Conservation (phyloP, 2,329 filamentous ascomycete genomes). For the Penicillium sp. region DNA sequence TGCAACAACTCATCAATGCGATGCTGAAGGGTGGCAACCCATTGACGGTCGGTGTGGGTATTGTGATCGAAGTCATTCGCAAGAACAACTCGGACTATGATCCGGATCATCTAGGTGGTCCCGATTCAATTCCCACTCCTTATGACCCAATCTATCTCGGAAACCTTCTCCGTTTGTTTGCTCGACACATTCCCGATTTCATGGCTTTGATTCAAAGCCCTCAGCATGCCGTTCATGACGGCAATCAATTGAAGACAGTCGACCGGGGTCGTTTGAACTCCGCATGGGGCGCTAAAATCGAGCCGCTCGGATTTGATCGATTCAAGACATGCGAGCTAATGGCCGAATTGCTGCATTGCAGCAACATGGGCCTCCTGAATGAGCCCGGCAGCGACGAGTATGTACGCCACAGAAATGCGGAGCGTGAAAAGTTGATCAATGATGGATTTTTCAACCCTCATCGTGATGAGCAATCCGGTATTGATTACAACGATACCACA, state of each 20-base stretch:
- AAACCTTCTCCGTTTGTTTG: slow-evolving; percentile 82
- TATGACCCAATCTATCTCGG: slow-evolving; percentile 95
- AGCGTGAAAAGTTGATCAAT: slow-evolving; percentile 73
- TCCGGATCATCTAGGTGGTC: slow-evolving; percentile 79
- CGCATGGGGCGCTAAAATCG: slow-evolving; percentile 85
- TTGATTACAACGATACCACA: slow-evolving; percentile 55
- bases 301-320: slow-evolving; percentile 91
- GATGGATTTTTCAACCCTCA: slow-evolving; percentile 66
- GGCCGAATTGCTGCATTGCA: slow-evolving; percentile 95
- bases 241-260: slow-evolving; percentile 58
- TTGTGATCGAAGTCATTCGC: slow-evolving; percentile 95
- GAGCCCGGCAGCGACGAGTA: slow-evolving; percentile 86
- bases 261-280: slow-evolving; percentile 74
- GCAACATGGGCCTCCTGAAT: slow-evolving; percentile 96
- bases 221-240: slow-evolving; percentile 56
- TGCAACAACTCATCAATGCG: slow-evolving; percentile 78
- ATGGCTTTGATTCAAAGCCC: slow-evolving; percentile 84
- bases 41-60: slow-evolving; percentile 91
- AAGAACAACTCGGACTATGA: slow-evolving; percentile 99
- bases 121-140: slow-evolving; percentile 73
- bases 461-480: slow-evolving; percentile 49
- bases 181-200: slow-evolving; percentile 86
- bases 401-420: slow-evolving; percentile 72
- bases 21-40: slow-evolving; percentile 95
- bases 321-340: slow-evolving; percentile 99